Conservation (phyloP, 257 asterid species). For the Petunia secreta region DNA sequence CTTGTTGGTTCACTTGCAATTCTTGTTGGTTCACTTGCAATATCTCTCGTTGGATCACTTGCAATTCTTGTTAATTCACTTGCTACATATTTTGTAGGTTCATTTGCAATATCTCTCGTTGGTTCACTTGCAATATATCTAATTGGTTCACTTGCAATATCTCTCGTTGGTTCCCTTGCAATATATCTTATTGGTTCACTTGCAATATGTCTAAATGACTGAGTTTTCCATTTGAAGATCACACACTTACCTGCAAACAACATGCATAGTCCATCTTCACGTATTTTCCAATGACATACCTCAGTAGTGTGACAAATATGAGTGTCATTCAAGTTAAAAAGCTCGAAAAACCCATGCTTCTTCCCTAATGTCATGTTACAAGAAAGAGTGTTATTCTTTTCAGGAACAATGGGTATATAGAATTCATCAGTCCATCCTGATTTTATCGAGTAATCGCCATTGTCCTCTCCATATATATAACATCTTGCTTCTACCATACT, state of each 20-base stretch:
- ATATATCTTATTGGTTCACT: not conserved
- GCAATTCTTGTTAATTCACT: no score
- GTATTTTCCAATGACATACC: not conserved
- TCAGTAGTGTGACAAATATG: not conserved
- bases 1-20: no score
- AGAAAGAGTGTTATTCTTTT: not conserved
- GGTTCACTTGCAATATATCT: no score
- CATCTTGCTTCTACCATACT: not conserved
- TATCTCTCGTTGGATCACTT: no score
- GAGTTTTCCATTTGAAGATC: not conserved
- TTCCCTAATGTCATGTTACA: not conserved
- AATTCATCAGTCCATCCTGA: not conserved
- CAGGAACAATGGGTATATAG: not conserved
- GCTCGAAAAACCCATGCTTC: not conserved
- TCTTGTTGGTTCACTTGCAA: no score
- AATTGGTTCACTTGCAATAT: no score
- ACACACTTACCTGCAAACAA: not conserved
- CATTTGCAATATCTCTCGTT: no score
- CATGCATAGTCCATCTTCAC: constrained; percentile 3
- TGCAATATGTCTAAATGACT: not conserved
- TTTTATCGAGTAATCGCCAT: not conserved
- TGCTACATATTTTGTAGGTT: no score
- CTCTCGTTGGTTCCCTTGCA: not conserved
- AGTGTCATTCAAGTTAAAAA: not conserved
- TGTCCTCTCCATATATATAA: not conserved